Base-by-base conservation (phyloP, 345 rosid species). In the Capsella bursapastoris region DNA sequence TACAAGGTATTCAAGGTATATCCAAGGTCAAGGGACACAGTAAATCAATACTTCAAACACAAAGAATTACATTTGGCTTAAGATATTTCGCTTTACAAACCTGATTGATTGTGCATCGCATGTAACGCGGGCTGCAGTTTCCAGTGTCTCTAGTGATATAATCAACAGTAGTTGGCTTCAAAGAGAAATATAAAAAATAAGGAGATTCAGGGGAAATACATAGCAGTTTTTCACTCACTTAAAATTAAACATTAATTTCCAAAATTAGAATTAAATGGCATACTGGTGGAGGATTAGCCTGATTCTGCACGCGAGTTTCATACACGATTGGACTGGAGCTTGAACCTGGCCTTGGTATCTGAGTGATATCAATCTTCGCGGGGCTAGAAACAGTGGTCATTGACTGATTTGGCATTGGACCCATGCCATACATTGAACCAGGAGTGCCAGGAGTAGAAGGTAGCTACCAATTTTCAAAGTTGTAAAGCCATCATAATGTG, bases 71-170 rank as follows among this genome's bases (percentile, higher is more conserved):
- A 56, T 64, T 45, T 62, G 47, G 63, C 51, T 57, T 49, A 61
- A 76, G 66, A 44, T 6, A 55, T 52, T 38, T 76, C 5, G 59
- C 68, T 71, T 57, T 49, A 64, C 56, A 65, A 3, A 95, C 99
- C 97, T 95, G 99, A 86, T 82, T 89, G 77, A 95, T 89, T 63
- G 98, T 90, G 78, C 96, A 90, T 82, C 99, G 84, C 93, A 95
- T 92, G 85, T 84, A 86, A 68, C 97, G 99, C 28, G 99, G 99
- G 85, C 97, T 95, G 81, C 92, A 90, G 81, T 92, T 95, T 64
- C 97, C 97, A 40, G 90, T 88, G 86, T 95, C 99, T 78, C 87
- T 83, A 63, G 81, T 90, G 51, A 95, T 90, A 82, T 85, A 95
- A 73, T 95, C 98, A 74, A 87, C 90, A 49, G 92, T 86, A 14